These are phyloP conservation scores for Aspergillus brasiliensis DNA, from an alignment of 2,329 filamentous ascomycete species.

Conservation along the genomic window DNA sequence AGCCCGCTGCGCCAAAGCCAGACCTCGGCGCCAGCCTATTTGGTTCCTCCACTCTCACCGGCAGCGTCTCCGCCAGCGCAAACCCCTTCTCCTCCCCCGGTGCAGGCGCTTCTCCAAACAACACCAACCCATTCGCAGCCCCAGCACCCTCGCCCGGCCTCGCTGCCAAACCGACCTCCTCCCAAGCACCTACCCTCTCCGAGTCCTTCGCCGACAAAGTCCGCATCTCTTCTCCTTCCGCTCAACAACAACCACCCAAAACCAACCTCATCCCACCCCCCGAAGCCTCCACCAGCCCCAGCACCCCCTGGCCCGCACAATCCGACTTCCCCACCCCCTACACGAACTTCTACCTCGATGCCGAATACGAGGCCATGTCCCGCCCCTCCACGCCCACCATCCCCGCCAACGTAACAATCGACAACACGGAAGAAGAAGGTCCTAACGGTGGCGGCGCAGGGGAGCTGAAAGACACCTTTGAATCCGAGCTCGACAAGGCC, in stretches of 20 bases:
- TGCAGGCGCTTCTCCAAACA: slow-evolving; percentile 21
- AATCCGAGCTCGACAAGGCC: slow-evolving; percentile 71
- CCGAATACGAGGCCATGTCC: slow-evolving; percentile 86
- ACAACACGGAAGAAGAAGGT: slow-evolving; percentile 39
- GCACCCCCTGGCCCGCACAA: slow-evolving; percentile 74
- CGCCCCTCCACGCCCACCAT: slow-evolving; percentile 52
- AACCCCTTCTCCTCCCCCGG: slow-evolving; percentile 63
- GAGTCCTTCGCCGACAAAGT: slow-evolving; percentile 75
- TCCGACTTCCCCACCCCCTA: slow-evolving; percentile 70
- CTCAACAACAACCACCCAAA: slow-evolving; percentile 29
- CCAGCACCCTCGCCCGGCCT: slow-evolving; percentile 27
- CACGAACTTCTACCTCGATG: slow-evolving; percentile 78
- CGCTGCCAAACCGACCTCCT: slow-evolving; percentile 32
- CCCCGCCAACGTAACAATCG: slow-evolving; percentile 50
- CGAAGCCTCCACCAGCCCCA: slow-evolving; percentile 43
- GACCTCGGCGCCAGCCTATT: slow-evolving; percentile 64
- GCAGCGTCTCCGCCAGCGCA: slow-evolving; percentile 39
- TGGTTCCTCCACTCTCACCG: slow-evolving; percentile 48
- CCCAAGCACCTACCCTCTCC: slow-evolving; percentile 64
- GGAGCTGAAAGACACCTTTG: slow-evolving; percentile 70
- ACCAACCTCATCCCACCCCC: slow-evolving; percentile 22
- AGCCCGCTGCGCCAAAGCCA: slow-evolving; percentile 27
- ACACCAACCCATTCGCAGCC: slow-evolving; percentile 62
- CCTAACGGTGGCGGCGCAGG: slow-evolving; percentile 33
- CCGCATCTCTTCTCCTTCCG: slow-evolving; percentile 52